Conservation (phyloP, 2,329 filamentous ascomycete genomes). For the Trichoderma sp. region DNA sequence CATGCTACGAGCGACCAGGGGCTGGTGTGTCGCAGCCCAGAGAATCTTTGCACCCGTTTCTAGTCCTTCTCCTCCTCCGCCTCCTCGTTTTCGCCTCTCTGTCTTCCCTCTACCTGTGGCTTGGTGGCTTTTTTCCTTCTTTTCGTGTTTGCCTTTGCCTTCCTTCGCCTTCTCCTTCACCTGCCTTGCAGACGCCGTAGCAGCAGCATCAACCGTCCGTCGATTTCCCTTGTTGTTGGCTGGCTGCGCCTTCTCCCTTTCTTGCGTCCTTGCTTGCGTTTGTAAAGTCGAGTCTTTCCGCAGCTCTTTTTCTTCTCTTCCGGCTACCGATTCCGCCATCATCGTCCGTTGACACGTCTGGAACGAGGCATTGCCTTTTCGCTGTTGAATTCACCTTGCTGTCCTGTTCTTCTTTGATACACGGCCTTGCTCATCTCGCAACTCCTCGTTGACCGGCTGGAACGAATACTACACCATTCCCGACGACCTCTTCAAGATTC, state of each 20-base stretch:
- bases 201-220: conserved; percentile 6
- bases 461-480: background rate
- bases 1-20: background rate
- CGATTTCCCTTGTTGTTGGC: conserved; percentile 15
- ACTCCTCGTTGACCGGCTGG: background rate
- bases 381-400: conserved; percentile 22
- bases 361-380: conserved; percentile 32
- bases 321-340: conserved; percentile 32
- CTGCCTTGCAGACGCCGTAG: conserved; percentile 15
- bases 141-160: conserved; percentile 26
- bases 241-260: background rate
- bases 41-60: conserved; percentile 10
- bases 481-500: conserved; percentile 4
- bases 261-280: conserved; percentile 15
- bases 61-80: conserved; percentile 20
- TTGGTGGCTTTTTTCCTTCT: conserved; percentile 15
- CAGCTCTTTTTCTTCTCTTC: conserved; percentile 2
- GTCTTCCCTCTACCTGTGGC: conserved; percentile 17
- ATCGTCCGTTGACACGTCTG: conserved; percentile 34
- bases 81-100: conserved; percentile 21
- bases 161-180: conserved; percentile 14
- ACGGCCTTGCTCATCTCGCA: conserved; percentile 1
- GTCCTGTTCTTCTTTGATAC: background rate
- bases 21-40: conserved; percentile 13
- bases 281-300: conserved; percentile 15